Conservation (phyloP, 2,329 filamentous ascomycete genomes). For the Plenodomus lindquistii region DNA sequence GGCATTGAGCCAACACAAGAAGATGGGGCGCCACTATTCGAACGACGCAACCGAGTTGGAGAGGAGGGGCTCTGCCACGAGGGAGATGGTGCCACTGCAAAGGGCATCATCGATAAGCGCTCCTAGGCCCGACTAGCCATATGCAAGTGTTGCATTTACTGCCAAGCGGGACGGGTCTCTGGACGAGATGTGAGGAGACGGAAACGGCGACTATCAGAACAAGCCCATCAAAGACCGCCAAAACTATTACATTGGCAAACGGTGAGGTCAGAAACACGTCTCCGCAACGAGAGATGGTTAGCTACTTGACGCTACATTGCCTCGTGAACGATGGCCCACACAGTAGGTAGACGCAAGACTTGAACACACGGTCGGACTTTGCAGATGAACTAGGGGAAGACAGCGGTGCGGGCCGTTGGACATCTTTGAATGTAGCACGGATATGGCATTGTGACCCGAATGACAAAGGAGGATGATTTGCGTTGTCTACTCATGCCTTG, state of each 20-base stretch:
- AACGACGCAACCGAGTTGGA: constrained; percentile 13
- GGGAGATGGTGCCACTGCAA: constrained; percentile 10
- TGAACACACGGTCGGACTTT: neutral
- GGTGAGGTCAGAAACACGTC: neutral
- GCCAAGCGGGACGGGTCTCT: neutral
- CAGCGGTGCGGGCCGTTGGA: constrained; percentile 22
- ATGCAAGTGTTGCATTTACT: neutral
- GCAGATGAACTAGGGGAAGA: constrained; percentile 3
- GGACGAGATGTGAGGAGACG: neutral
- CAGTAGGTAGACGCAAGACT: constrained; percentile 3
- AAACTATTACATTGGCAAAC: neutral
- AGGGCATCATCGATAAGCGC: constrained; percentile 16
- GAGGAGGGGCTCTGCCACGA: constrained; percentile 13
- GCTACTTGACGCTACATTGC: neutral
- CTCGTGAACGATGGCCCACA: constrained; percentile 1
- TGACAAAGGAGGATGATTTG: too few relatives aligned
- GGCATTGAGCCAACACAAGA: constrained; percentile 31
- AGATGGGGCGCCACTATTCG: constrained; percentile 31
- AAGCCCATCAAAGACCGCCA: neutral
- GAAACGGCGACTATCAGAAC: neutral
- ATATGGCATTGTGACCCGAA: too few relatives aligned
- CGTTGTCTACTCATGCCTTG: too few relatives aligned
- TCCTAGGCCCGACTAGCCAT: neutral
- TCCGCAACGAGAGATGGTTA: neutral
- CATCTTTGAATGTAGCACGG: too few relatives aligned